Evolutionary conservation across 371 early-diverging fungal genomes (phyloP).

Genomic region (Saksenaea vasiformis): DNA sequence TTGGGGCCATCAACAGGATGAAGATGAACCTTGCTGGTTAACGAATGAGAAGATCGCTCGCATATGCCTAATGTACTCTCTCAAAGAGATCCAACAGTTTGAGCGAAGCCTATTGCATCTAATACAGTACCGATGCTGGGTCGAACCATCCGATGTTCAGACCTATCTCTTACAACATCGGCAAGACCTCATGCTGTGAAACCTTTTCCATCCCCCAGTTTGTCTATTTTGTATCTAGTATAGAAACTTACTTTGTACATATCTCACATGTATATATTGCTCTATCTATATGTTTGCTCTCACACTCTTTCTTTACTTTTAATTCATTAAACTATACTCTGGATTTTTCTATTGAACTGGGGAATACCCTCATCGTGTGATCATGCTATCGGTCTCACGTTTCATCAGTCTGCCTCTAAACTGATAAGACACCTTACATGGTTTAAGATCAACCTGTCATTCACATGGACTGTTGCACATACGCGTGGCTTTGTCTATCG

Average conservation of each 20-base stretch:
- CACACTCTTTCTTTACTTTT: background rate
- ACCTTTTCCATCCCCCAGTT: background rate
- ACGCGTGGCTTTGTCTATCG: background rate
- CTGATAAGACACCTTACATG: background rate
- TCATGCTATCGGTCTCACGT: background rate
- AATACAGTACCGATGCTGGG: slow-evolving; percentile 28
- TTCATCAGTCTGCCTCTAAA: background rate
- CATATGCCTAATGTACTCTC: slow-evolving; percentile 29
- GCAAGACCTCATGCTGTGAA: slow-evolving; percentile 28
- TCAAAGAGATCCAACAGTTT: slow-evolving; percentile 27
- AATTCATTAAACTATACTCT: background rate
- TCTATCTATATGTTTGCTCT: background rate
- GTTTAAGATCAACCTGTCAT: slow-evolving; percentile 1
- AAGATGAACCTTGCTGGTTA: slow-evolving; percentile 23
- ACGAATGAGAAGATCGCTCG: slow-evolving; percentile 27
- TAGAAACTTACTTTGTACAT: background rate
- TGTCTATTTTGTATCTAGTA: background rate
- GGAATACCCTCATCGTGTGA: background rate
- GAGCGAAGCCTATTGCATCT: slow-evolving; percentile 27
- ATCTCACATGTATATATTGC: background rate
- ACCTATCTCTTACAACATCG: slow-evolving; percentile 23
- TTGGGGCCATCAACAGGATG: slow-evolving; percentile 35
- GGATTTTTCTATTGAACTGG: background rate
- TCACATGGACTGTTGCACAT: slow-evolving; percentile 1
- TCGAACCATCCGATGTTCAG: slow-evolving; percentile 25